These are phyloP conservation scores for Pseudonitzschia multistriata DNA, from an alignment of 108 stramenopile genomes.

Conservation along the genomic window DNA sequence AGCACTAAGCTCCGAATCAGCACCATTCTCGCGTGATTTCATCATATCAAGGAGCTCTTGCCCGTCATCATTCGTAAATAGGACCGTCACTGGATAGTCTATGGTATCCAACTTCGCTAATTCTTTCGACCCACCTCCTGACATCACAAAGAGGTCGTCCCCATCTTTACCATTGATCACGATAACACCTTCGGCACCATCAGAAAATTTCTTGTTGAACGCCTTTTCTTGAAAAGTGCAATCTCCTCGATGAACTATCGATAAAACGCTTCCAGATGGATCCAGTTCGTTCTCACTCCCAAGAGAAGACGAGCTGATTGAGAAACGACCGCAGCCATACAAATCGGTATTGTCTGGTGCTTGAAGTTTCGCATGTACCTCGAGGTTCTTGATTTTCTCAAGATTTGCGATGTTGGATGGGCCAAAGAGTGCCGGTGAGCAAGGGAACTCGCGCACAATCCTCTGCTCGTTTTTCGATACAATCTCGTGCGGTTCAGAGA, in stretches of 20 bases:
- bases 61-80: constrained; percentile 69
- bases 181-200: constrained; percentile 50
- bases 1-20: constrained; percentile 13
- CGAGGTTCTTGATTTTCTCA: constrained; percentile 22
- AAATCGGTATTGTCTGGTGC: constrained; percentile 35
- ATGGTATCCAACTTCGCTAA: constrained; percentile 11
- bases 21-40: constrained; percentile 14
- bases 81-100: constrained; percentile 52
- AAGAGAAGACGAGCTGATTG: background rate
- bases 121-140: constrained; percentile 35
- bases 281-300: background rate
- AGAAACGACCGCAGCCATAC: constrained; percentile 43
- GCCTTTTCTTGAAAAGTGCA: constrained; percentile 70
- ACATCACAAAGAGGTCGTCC: constrained; percentile 78
- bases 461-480: constrained; percentile 6
- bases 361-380: constrained; percentile 34
- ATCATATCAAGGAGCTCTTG: constrained; percentile 29
- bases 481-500: background rate
- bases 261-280: constrained; percentile 23
- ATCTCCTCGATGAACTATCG: constrained; percentile 55
- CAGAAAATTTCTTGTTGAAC: constrained; percentile 36
- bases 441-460: constrained; percentile 45
- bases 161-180: constrained; percentile 54
- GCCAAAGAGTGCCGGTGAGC: constrained; percentile 78
- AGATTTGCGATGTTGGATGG: constrained; percentile 45